Conservation (phyloP, 371 early-diverging fungal genomes). For the Mucor racemosus region DNA sequence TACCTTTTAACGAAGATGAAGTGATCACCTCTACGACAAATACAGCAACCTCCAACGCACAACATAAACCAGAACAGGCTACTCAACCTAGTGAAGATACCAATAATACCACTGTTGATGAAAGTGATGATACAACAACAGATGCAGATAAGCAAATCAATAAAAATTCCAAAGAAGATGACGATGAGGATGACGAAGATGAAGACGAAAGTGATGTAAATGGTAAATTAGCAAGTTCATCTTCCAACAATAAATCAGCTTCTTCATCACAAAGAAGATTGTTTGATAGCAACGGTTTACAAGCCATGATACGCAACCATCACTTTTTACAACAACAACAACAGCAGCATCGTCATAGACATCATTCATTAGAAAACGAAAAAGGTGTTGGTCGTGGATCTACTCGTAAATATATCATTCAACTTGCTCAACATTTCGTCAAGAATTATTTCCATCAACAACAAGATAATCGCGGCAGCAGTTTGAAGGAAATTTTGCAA, state of each 20-base stretch:
- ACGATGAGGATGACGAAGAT: slow-evolving; percentile 20
- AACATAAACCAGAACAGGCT: not conserved
- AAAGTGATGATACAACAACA: slow-evolving; percentile 17
- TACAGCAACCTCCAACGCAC: not conserved
- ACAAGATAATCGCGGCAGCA: slow-evolving; percentile 14
- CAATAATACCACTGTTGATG: slow-evolving; percentile 15
- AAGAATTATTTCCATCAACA: slow-evolving; percentile 19
- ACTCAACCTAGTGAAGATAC: not conserved
- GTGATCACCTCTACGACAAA: not conserved
- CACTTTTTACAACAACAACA: slow-evolving; percentile 24
- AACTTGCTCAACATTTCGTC: slow-evolving; percentile 36
- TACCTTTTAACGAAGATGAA: slow-evolving; percentile 21
- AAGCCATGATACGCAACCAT: slow-evolving; percentile 39
- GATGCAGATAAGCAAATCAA: slow-evolving; percentile 10
- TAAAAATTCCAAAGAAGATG: not conserved
- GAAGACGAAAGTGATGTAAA: slow-evolving; percentile 22
- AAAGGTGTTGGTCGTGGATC: slow-evolving; percentile 46
- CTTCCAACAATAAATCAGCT: not conserved
- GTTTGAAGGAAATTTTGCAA: slow-evolving; percentile 34
- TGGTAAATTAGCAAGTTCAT: slow-evolving; percentile 5
- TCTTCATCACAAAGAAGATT: slow-evolving; percentile 23
- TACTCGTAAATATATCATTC: slow-evolving; percentile 41
- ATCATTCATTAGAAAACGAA: slow-evolving; percentile 23
- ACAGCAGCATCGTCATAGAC: slow-evolving; percentile 2
- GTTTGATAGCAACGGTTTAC: slow-evolving; percentile 35